Conservation (phyloP, 2,329 filamentous ascomycete species). For the Diplodia sapinea region DNA sequence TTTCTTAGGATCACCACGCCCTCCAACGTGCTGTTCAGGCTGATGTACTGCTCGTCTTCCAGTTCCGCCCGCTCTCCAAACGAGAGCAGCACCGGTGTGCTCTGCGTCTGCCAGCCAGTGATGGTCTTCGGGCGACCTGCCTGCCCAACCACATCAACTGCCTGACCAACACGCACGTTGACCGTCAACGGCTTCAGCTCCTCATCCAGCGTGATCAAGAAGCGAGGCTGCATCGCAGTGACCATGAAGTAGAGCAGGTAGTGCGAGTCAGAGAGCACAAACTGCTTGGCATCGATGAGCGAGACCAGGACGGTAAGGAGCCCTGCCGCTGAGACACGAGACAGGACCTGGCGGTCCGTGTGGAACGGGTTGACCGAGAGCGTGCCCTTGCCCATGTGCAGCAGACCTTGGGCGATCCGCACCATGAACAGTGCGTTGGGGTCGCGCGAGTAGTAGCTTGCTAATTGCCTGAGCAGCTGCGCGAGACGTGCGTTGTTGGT, state of each 20-base stretch:
- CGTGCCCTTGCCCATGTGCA: slow-evolving; percentile 99
- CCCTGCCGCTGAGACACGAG: slow-evolving; percentile 86
- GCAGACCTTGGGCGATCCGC: slow-evolving; percentile 91
- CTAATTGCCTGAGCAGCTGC: slow-evolving; percentile 90
- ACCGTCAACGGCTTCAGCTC: slow-evolving; percentile 91
- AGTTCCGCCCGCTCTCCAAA: slow-evolving; percentile 95
- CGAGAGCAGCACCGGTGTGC: slow-evolving; percentile 93
- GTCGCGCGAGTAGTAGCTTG: slow-evolving; percentile 97
- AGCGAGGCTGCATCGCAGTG: slow-evolving; percentile 94
- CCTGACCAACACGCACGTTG: slow-evolving; percentile 96
- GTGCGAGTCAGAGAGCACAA: slow-evolving; percentile 73
- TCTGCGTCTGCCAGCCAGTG: slow-evolving; percentile 99
- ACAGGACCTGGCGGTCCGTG: slow-evolving; percentile 94
- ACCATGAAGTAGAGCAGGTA: slow-evolving; percentile 98
- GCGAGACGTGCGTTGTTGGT: slow-evolving; percentile 98
- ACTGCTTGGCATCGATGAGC: slow-evolving; percentile 94
- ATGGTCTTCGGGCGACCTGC: slow-evolving; percentile 98
- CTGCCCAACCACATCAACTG: slow-evolving; percentile 96
- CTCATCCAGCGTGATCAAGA: slow-evolving; percentile 95
- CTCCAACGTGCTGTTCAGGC: slow-evolving; percentile 87
- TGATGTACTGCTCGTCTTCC: slow-evolving; percentile 97
- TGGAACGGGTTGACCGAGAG: slow-evolving; percentile 98
- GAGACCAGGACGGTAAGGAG: slow-evolving; percentile 88
- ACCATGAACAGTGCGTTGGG: slow-evolving; percentile 99
- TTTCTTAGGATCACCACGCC: slow-evolving; percentile 96